These are phyloP conservation scores for Toxicodendron radicans DNA, from an alignment of 345 rosid genomes.

Conservation along the genomic window DNA sequence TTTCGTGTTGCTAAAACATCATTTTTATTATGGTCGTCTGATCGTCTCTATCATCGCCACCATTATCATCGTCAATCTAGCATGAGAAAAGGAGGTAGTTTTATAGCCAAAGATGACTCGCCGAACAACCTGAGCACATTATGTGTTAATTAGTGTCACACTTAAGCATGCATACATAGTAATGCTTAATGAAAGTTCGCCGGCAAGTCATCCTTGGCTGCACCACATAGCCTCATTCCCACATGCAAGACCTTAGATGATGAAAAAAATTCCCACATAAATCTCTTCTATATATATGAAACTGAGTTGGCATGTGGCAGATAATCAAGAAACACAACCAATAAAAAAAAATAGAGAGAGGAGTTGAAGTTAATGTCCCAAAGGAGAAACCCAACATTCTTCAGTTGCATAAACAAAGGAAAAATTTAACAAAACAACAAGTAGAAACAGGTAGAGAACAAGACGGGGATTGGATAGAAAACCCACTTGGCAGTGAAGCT, in stretches of 20 bases:
- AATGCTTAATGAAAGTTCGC: background rate
- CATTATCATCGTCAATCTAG: slow-evolving; percentile 46
- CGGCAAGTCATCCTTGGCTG: slow-evolving; percentile 98
- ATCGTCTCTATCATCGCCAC: background rate
- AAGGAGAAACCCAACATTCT: slow-evolving; percentile 31
- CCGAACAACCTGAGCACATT: slow-evolving; percentile 28
- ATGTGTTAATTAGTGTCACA: too few relatives aligned
- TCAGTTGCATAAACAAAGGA: slow-evolving; percentile 7
- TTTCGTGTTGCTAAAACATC: too few relatives aligned
- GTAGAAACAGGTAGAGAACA: slow-evolving; percentile 16
- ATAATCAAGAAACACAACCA: slow-evolving; percentile 17
- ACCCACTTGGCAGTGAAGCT: slow-evolving; percentile 22
- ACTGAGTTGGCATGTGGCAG: background rate
- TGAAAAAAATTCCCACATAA: background rate
- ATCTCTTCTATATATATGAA: too few relatives aligned
- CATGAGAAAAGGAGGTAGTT: slow-evolving; percentile 56
- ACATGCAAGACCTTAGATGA: slow-evolving; percentile 67
- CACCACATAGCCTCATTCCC: slow-evolving; percentile 41
- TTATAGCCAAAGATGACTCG: slow-evolving; percentile 64
- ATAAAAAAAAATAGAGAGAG: background rate
- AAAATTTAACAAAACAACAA: background rate
- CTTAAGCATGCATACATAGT: background rate
- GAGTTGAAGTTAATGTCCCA: slow-evolving; percentile 20
- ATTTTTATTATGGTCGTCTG: too few relatives aligned
- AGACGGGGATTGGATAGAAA: slow-evolving; percentile 35